A percentile compares a stretch with the other conserved stretches of the same genome.
These are phyloP conservation scores for Aureobasidium sp. DNA, from an alignment of 2,329 filamentous ascomycete species.

Conservation along the genomic window DNA sequence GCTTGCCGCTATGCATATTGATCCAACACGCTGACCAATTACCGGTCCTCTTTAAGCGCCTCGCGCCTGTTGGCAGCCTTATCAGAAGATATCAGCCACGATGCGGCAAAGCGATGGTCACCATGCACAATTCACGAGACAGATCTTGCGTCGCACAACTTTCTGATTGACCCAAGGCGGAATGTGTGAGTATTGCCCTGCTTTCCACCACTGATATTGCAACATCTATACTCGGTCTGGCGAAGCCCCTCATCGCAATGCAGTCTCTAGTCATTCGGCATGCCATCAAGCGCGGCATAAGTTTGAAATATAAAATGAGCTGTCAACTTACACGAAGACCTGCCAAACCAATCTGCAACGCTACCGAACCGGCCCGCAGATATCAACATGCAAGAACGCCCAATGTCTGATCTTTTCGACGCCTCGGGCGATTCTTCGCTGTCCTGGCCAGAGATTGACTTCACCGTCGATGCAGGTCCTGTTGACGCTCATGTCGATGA, in stretches of 20 bases:
- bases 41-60: background rate
- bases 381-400: background rate
- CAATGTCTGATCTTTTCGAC: background rate
- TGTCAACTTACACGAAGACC: background rate
- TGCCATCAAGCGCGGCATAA: background rate
- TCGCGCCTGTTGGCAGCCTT: background rate
- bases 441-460: background rate
- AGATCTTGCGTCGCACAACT: background rate
- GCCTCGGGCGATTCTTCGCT: background rate
- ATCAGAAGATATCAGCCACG: background rate
- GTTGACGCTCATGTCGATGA: background rate
- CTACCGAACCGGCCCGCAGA: background rate
- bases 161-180: background rate
- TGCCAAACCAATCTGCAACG: background rate
- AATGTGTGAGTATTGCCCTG: background rate
- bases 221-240: background rate
- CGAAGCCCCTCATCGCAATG: background rate
- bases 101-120: background rate
- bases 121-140: background rate
- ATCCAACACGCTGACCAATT: background rate
- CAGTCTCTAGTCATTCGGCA: background rate
- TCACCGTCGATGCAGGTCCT: background rate
- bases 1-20: background rate
- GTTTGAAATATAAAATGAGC: background rate
- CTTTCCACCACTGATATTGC: background rate